Conservation (phyloP, 108 stramenopile genomes). For the Cyclostephanos invisitatus region DNA sequence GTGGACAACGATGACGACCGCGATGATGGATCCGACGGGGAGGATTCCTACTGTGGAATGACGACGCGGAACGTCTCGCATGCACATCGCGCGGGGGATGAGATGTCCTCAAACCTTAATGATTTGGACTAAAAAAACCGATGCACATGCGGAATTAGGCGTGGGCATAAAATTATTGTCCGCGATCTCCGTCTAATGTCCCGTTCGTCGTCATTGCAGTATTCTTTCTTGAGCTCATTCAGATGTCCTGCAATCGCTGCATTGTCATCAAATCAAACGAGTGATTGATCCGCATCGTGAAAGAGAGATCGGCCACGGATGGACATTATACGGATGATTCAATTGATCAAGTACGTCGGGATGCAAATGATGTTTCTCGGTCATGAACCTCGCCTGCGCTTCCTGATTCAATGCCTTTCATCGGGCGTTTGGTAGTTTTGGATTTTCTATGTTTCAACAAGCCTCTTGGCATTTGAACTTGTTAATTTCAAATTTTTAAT, state of each 20-base stretch:
- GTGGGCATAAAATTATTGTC: no score
- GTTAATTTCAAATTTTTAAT: not conserved
- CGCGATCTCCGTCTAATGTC: no score
- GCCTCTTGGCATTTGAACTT: not conserved
- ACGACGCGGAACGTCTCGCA: constrained; percentile 3
- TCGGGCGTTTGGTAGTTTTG: no score
- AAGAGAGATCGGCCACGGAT: not conserved
- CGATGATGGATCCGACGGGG: constrained; percentile 5
- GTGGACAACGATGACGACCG: not conserved
- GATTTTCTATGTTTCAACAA: not conserved
- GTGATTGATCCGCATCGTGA: not conserved
- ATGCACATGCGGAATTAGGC: no score
- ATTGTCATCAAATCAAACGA: not conserved
- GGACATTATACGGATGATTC: not conserved
- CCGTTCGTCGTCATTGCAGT: not conserved
- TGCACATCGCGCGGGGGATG: not conserved
- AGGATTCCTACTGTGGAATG: constrained; percentile 9
- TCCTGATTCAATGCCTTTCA: not conserved
- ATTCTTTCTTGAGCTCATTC: constrained; percentile 5
- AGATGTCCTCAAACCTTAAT: not conserved
- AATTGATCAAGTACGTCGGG: no score
- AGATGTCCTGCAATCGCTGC: not conserved
- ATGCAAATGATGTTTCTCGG: not conserved
- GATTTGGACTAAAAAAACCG: constrained; percentile 8
- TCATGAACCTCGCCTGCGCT: not conserved